These are phyloP conservation scores for Fomitopsis pulvina DNA, from an alignment of 768 basidiomycete genomes.

Conservation along the genomic window DNA sequence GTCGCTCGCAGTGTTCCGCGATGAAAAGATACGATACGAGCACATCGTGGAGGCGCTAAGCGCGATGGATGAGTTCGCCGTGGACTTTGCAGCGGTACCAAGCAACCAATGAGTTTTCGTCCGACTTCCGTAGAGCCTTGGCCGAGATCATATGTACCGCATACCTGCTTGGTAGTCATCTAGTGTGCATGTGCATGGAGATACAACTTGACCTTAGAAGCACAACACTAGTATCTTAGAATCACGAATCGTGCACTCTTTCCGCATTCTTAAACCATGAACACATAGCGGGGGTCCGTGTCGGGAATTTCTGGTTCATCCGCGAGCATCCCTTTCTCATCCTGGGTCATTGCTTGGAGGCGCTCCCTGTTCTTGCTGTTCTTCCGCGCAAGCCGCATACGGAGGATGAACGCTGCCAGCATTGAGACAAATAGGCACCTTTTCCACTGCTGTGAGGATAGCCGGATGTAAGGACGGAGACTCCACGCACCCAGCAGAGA, in stretches of 20 bases:
- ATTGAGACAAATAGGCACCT: slow-evolving; percentile 42
- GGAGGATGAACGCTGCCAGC: slow-evolving; percentile 34
- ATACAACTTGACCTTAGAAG: too few relatives aligned
- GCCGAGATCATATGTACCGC: too few relatives aligned
- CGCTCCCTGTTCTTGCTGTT: slow-evolving; percentile 35
- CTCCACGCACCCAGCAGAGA: slow-evolving; percentile 39
- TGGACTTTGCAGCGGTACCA: too few relatives aligned
- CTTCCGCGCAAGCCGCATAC: slow-evolving; percentile 34
- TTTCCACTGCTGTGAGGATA: neutral
- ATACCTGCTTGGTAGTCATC: too few relatives aligned
- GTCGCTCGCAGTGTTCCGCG: slow-evolving; percentile 44
- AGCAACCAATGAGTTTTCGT: too few relatives aligned
- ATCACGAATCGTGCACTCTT: neutral
- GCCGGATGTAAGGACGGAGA: neutral
- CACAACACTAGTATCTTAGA: too few relatives aligned
- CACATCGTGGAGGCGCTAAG: slow-evolving; percentile 55
- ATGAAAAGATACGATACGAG: slow-evolving; percentile 36
- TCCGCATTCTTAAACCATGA: slow-evolving; percentile 36
- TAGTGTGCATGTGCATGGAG: too few relatives aligned
- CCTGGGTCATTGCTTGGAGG: slow-evolving; percentile 23
- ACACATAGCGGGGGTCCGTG: slow-evolving; percentile 45
- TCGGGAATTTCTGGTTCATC: slow-evolving; percentile 38
- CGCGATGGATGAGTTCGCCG: slow-evolving; percentile 58
- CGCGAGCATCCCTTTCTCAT: slow-evolving; percentile 23
- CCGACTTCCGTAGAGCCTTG: too few relatives aligned